A percentile compares a stretch with the other conserved stretches of the same genome.
These are phyloP conservation scores for Solanum etuberosum DNA, from an alignment of 257 asterid genomes.

Conservation along the genomic window DNA sequence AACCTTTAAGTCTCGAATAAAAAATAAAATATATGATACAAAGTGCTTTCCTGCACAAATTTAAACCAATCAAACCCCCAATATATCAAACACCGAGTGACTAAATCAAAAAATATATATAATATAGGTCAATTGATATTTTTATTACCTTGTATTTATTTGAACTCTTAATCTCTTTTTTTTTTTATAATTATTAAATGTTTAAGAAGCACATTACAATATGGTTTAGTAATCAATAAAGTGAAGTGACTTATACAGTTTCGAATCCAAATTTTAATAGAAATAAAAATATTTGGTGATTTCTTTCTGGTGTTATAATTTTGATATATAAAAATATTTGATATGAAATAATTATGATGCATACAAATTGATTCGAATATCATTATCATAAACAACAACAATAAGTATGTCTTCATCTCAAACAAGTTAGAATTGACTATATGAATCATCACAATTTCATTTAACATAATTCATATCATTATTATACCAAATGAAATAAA, in stretches of 20 bases:
- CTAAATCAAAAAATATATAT: not conserved
- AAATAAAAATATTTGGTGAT: not conserved
- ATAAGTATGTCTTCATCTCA: not conserved
- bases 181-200: not conserved
- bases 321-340: not conserved
- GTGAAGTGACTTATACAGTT: accelerated
- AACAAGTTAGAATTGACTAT: accelerated
- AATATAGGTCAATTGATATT: not conserved
- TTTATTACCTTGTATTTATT: not conserved
- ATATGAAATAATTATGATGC: not conserved
- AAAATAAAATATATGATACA: too few species aligned
- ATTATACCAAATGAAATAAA: not conserved
- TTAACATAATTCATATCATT: not conserved
- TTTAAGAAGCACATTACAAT: not conserved
- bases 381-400: not conserved
- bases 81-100: not conserved
- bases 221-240: not conserved
- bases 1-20: too few species aligned
- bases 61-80: not conserved
- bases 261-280: not conserved
- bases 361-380: not conserved
- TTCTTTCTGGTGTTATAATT: accelerated
- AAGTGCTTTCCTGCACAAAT: too few species aligned
- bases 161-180: too few species aligned
- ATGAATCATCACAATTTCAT: not conserved